These are phyloP conservation scores for Pseudocercospora cruenta DNA, from an alignment of 2,329 filamentous ascomycete genomes.

Conservation along the genomic window DNA sequence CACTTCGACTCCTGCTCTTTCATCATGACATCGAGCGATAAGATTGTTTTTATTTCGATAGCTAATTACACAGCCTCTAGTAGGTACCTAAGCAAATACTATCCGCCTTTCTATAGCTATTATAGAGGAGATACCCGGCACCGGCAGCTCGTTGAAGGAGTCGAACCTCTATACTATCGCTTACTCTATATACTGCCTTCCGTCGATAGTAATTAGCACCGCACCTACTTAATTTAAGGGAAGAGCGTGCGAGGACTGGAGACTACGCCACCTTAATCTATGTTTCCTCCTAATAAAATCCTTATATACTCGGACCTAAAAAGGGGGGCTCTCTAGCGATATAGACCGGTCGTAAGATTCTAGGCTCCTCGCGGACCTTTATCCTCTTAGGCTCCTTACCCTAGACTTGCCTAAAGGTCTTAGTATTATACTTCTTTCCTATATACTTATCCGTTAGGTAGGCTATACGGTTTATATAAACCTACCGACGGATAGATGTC, in stretches of 20 bases:
- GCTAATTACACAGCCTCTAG: background rate
- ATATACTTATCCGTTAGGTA: background rate
- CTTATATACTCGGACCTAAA: background rate
- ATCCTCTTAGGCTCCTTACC: background rate
- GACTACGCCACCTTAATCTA: background rate
- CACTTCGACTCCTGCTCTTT: no score
- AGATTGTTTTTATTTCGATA: background rate
- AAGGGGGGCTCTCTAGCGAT: background rate
- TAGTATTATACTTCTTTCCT: background rate
- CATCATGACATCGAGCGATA: background rate
- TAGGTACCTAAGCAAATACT: no score
- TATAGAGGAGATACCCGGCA: background rate
- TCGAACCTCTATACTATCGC: background rate
- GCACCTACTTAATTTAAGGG: background rate
- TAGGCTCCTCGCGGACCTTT: background rate
- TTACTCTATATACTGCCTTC: background rate
- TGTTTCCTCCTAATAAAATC: background rate
- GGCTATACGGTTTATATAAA: background rate
- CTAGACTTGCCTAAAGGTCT: background rate
- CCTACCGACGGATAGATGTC: background rate
- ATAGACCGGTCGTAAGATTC: background rate
- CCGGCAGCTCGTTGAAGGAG: background rate
- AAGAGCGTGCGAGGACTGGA: background rate
- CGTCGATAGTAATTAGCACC: background rate
- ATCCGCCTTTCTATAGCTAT: background rate